These are phyloP conservation scores for Rhizopus delemar DNA, from an alignment of 371 early-diverging fungal genomes.

Conservation along the genomic window DNA sequence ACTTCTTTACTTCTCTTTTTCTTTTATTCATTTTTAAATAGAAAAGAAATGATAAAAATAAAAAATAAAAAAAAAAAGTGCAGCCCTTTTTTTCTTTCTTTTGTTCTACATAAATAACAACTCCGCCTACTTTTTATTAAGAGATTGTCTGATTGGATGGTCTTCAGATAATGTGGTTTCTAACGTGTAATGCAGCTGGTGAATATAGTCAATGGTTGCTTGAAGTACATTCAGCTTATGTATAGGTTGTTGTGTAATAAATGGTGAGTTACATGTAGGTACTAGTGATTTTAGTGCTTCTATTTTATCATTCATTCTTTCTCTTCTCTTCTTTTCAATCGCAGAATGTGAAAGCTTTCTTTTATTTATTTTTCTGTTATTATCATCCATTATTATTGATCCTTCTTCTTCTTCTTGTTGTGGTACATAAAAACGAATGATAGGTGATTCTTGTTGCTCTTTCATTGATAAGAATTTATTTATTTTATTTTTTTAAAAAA, in stretches of 20 bases:
- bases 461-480: not conserved
- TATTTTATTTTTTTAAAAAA: not conserved
- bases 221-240: conserved; percentile 69
- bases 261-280: conserved; percentile 43
- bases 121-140: not conserved
- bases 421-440: not conserved
- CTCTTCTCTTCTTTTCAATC: conserved; percentile 69
- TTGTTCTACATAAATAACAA: conserved; percentile 1
- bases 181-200: conserved; percentile 31
- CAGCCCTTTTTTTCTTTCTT: not conserved
- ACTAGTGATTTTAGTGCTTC: conserved; percentile 24
- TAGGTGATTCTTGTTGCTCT: not conserved
- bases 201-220: conserved; percentile 66
- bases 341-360: conserved; percentile 70
- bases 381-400: not conserved
- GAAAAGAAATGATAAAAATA: not conserved
- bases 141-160: conserved; percentile 10
- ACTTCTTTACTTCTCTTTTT: conserved; percentile 11
- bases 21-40: conserved; percentile 6
- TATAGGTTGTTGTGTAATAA: conserved; percentile 50
- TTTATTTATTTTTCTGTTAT: no score
- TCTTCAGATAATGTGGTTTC: conserved; percentile 16
- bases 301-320: conserved; percentile 65
- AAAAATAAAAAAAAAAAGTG: conserved; percentile 2
- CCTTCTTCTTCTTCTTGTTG: not conserved